phyloP scores from a whole-genome alignment of 345 rosid genomes.

The Draba incana region DNA sequence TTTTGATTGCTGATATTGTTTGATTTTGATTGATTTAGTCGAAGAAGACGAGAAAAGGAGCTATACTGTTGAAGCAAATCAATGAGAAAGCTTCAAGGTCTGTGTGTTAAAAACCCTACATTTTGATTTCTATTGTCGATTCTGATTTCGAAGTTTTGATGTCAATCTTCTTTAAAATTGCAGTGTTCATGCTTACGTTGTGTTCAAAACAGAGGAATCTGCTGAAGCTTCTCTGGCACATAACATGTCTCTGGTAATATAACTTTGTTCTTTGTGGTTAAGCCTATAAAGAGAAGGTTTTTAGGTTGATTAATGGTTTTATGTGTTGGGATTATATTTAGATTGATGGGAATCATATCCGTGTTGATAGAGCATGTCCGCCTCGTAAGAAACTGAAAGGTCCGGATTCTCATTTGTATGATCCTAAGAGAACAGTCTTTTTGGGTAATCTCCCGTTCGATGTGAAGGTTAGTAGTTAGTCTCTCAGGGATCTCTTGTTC shows the following conservation, averaged over 20 bases:
- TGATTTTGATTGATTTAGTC: constrained; percentile 52
- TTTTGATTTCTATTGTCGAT: not conserved
- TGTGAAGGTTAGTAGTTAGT: constrained; percentile 65
- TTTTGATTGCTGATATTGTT: constrained; percentile 27
- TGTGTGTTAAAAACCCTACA: constrained; percentile 3
- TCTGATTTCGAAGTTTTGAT: constrained; percentile 1
- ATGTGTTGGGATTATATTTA: constrained; percentile 31
- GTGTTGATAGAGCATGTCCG: constrained; percentile 96
- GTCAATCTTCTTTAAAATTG: constrained; percentile 31
- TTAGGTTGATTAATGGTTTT: constrained; percentile 11
- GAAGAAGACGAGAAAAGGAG: constrained; percentile 86
- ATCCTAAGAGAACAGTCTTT: constrained; percentile 81
- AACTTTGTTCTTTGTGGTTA: constrained; percentile 6
- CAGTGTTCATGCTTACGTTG: constrained; percentile 94
- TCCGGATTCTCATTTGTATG: constrained; percentile 60
- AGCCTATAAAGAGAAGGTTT: not conserved
- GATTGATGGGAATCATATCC: constrained; percentile 91
- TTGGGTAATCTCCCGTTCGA: constrained; percentile 97
- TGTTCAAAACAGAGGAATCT: constrained; percentile 77
- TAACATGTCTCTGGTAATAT: constrained; percentile 88
- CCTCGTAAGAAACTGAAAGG: constrained; percentile 91
- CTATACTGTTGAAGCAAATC: constrained; percentile 67
- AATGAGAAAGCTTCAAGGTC: constrained; percentile 86
- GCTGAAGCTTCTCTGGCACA: constrained; percentile 79
- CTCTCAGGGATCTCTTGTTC: constrained; percentile 1